Evolutionary conservation across 495 filamentous ascomycete genomes (phyloP).

Genomic region (Podospora australis): DNA sequence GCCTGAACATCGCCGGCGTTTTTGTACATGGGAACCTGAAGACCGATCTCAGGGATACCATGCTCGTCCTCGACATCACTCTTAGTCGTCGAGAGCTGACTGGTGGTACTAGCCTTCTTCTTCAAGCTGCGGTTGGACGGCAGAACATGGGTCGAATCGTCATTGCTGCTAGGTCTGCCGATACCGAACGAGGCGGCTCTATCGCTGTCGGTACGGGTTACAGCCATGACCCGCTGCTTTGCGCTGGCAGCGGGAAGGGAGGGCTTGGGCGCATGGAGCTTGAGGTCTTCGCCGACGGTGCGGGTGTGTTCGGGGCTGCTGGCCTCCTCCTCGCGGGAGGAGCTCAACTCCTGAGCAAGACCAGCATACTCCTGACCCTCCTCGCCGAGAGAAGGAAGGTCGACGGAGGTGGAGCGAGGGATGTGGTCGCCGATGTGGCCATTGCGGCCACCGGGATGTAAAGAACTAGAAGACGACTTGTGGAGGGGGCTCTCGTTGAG

Average conservation of each 20-base stretch:
- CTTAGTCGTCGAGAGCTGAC: constrained; percentile 48
- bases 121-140: constrained; percentile 40
- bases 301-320: constrained; percentile 60
- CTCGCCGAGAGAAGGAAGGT: constrained; percentile 77
- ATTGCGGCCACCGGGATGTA: constrained; percentile 33
- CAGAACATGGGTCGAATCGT: constrained; percentile 24
- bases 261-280: constrained; percentile 86
- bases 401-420: constrained; percentile 68
- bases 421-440: constrained; percentile 42
- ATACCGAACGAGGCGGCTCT: constrained; percentile 77
- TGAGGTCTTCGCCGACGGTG: constrained; percentile 71
- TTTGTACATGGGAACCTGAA: constrained; percentile 87
- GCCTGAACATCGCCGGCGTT: constrained; percentile 96
- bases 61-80: constrained; percentile 58
- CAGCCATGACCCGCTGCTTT: constrained; percentile 68
- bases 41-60: constrained; percentile 86
- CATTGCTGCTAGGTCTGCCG: constrained; percentile 53
- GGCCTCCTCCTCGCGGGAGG: constrained; percentile 25
- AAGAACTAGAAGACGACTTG: constrained; percentile 23
- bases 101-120: constrained; percentile 57
- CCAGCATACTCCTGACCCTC: constrained; percentile 84
- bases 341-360: constrained; percentile 41
- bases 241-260: constrained; percentile 71
- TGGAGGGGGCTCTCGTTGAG: constrained; percentile 57
- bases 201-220: constrained; percentile 83